These are phyloP conservation scores for Crataegus laevigata DNA, from an alignment of 306 rosid species.

Conservation along the genomic window DNA sequence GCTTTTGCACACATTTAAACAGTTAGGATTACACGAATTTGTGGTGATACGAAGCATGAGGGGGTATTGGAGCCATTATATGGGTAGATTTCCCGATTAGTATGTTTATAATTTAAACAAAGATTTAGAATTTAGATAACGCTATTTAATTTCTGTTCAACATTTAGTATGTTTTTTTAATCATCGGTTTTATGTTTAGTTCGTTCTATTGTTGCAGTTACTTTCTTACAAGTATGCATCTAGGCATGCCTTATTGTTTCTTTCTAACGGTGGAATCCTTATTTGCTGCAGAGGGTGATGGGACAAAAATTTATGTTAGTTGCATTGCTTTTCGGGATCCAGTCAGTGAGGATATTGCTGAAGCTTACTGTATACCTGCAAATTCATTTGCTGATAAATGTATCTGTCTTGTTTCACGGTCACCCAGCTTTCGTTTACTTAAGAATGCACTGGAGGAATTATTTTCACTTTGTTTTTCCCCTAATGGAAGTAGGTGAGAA, in stretches of 20 bases:
- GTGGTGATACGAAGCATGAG: neutral
- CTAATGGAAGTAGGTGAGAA: constrained; percentile 80
- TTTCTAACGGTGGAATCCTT: neutral
- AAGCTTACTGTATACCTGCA: constrained; percentile 77
- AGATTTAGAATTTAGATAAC: neutral
- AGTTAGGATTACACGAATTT: neutral
- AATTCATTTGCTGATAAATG: constrained; percentile 97
- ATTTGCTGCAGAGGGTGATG: constrained; percentile 86
- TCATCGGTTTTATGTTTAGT: neutral
- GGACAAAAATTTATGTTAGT: constrained; percentile 90
- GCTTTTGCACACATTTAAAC: neutral
- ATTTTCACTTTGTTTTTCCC: constrained; percentile 75
- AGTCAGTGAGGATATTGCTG: constrained; percentile 83
- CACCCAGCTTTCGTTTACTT: constrained; percentile 66
- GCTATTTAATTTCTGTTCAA: neutral
- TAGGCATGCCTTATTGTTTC: neutral
- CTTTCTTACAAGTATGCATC: neutral
- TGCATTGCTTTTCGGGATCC: constrained; percentile 97
- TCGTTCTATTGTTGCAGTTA: neutral
- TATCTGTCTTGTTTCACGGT: constrained; percentile 94
- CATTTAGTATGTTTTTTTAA: neutral
- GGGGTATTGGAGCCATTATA: neutral
- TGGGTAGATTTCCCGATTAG: neutral
- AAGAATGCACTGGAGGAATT: constrained; percentile 75
- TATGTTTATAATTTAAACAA: neutral